phyloP scores from a whole-genome alignment of 1,139 yeast genomes.

The Arxiozyma slooffiae region DNA sequence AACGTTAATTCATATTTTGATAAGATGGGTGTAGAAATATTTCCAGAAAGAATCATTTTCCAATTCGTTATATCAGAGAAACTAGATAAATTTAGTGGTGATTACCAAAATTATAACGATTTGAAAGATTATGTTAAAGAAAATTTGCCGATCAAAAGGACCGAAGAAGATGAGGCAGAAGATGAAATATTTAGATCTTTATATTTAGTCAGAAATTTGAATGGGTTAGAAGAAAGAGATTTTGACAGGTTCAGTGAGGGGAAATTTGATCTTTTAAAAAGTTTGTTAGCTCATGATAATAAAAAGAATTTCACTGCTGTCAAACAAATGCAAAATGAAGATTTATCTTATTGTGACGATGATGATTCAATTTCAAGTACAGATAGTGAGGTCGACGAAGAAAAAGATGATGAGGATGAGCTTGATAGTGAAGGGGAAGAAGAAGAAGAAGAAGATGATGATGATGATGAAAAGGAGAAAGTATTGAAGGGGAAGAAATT shows the following conservation, averaged over 20 bases:
- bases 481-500: conserved; percentile 59
- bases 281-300: conserved; percentile 40
- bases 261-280: conserved; percentile 65
- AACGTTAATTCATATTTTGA: conserved; percentile 83
- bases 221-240: conserved; percentile 76
- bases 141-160: conserved; percentile 41
- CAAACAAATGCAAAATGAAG: conserved; percentile 23
- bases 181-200: conserved; percentile 84
- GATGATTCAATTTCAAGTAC: conserved; percentile 25
- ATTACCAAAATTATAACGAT: conserved; percentile 37
- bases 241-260: conserved; percentile 75
- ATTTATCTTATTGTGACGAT: conserved; percentile 23
- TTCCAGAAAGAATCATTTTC: conserved; percentile 74
- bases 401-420: conserved; percentile 27
- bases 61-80: conserved; percentile 51
- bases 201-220: conserved; percentile 69
- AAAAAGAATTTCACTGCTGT: conserved; percentile 25
- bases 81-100: conserved; percentile 31
- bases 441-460: conserved; percentile 31
- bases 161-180: conserved; percentile 49
- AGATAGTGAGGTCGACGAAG: conserved; percentile 23
- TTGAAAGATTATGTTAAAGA: conserved; percentile 34
- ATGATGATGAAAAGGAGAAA: conserved; percentile 33
- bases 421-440: conserved; percentile 12
- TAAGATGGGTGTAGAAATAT: conserved; percentile 61